These are phyloP conservation scores for Ustilago cynodontis DNA, from an alignment of 1,284 basidiomycete genomes.

Conservation along the genomic window DNA sequence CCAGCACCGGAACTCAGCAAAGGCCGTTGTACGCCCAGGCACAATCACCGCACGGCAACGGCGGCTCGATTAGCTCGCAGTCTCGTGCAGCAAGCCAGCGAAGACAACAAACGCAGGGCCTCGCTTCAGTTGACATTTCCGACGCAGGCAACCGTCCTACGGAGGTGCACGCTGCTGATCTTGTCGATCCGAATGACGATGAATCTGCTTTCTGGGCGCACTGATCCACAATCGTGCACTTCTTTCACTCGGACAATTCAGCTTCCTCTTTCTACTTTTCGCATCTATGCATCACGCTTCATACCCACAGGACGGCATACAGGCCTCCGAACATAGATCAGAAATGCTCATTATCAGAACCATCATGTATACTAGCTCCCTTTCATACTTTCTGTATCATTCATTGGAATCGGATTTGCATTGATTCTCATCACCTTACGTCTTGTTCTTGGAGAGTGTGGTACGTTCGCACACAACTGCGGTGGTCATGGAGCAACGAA, in stretches of 20 bases:
- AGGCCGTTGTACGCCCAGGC: slow-evolving; percentile 9
- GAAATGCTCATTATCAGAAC: neutral
- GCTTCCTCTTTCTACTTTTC: neutral
- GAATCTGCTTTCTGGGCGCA: slow-evolving; percentile 52
- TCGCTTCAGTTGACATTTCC: slow-evolving; percentile 38
- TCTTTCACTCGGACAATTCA: neutral
- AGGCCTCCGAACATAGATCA: neutral
- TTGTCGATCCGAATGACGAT: slow-evolving; percentile 45
- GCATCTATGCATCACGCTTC: neutral
- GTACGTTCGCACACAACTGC: too few species aligned
- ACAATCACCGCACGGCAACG: neutral
- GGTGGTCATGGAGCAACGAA: neutral
- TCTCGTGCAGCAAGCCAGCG: neutral
- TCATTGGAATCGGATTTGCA: neutral
- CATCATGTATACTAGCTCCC: slow-evolving; percentile 5
- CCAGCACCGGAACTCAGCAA: slow-evolving; percentile 12
- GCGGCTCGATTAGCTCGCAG: slow-evolving; percentile 11
- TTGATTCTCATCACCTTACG: too few species aligned
- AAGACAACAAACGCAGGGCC: slow-evolving; percentile 16
- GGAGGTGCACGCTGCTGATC: slow-evolving; percentile 44
- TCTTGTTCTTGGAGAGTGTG: too few species aligned
- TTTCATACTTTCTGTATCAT: slow-evolving; percentile 11
- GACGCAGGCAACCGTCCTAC: slow-evolving; percentile 20
- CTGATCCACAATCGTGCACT: neutral
- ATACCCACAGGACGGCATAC: slow-evolving; percentile 10